These are phyloP conservation scores for Scorias spongiosa DNA, from an alignment of 2,329 filamentous ascomycete genomes.

Conservation along the genomic window DNA sequence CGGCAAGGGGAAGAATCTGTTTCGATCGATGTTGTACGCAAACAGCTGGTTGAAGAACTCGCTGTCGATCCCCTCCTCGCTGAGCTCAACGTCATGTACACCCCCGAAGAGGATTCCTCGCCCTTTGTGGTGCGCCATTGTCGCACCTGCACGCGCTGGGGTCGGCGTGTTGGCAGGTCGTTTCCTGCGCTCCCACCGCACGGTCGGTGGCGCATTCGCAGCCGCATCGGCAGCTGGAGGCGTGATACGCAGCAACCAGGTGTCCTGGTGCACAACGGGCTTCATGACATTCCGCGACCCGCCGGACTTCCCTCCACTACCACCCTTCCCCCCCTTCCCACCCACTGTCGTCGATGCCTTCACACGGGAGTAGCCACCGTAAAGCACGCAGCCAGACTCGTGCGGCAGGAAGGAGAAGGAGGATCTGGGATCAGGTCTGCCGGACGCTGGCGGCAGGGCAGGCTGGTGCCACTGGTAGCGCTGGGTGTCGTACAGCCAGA, in stretches of 20 bases:
- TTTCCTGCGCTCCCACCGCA: slow-evolving; percentile 89
- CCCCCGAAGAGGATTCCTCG: slow-evolving; percentile 87
- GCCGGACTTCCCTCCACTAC: slow-evolving; percentile 42
- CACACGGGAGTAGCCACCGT: slow-evolving; percentile 84
- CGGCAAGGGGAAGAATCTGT: slow-evolving; percentile 76
- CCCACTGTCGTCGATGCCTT: slow-evolving; percentile 46
- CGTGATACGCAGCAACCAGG: slow-evolving; percentile 75
- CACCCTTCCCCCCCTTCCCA: slow-evolving; percentile 37
- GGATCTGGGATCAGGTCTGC: slow-evolving; percentile 79
- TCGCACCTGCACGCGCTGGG: slow-evolving; percentile 71
- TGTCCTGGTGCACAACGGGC: slow-evolving; percentile 85
- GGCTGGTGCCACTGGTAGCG: slow-evolving; percentile 76
- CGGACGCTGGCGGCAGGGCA: slow-evolving; percentile 51
- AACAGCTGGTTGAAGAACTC: slow-evolving; percentile 91
- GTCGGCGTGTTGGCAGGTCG: slow-evolving; percentile 77
- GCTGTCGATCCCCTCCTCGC: slow-evolving; percentile 73
- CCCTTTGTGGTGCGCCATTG: slow-evolving; percentile 88
- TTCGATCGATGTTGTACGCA: slow-evolving; percentile 89
- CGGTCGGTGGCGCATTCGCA: slow-evolving; percentile 48
- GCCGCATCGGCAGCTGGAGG: slow-evolving; percentile 54
- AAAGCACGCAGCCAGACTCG: slow-evolving; percentile 77
- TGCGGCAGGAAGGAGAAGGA: slow-evolving; percentile 87
- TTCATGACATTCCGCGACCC: slow-evolving; percentile 57
- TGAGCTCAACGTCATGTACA: slow-evolving; percentile 46
- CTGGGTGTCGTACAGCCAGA: slow-evolving; percentile 90